Conservation (phyloP, 2,329 filamentous ascomycete genomes). For the Sphaceloma murrayae region DNA sequence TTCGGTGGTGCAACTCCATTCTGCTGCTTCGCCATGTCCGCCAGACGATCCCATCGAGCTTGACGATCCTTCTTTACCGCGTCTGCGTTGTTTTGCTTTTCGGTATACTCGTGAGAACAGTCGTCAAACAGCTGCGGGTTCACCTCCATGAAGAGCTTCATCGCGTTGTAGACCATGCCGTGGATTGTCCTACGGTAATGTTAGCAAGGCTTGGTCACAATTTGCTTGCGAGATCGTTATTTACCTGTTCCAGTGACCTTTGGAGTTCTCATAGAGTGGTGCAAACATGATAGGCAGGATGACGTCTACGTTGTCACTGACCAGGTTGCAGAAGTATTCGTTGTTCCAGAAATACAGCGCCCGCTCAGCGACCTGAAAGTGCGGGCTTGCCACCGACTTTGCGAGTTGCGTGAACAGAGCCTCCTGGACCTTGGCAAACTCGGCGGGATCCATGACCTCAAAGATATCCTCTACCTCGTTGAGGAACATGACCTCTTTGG, state of each 20-base stretch:
- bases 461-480: slow-evolving; percentile 99
- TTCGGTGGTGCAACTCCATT: slow-evolving; percentile 30
- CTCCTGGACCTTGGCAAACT: slow-evolving; percentile 98
- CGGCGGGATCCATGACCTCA: slow-evolving; percentile 97
- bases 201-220: slow-evolving; percentile 13
- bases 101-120: slow-evolving; percentile 95
- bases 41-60: slow-evolving; percentile 79
- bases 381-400: slow-evolving; percentile 94
- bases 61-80: slow-evolving; percentile 72
- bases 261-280: slow-evolving; percentile 95
- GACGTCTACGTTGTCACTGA: slow-evolving; percentile 97
- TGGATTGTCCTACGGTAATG: slow-evolving; percentile 69
- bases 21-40: slow-evolving; percentile 66
- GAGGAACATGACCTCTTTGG: slow-evolving; percentile 98
- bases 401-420: slow-evolving; percentile 94
- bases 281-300: slow-evolving; percentile 99
- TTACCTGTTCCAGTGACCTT: slow-evolving; percentile 97
- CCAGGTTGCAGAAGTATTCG: slow-evolving; percentile 98
- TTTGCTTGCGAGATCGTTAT: slow-evolving; percentile 24
- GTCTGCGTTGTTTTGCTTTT: slow-evolving; percentile 87
- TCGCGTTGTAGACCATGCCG: slow-evolving; percentile 98
- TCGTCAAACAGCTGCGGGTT: slow-evolving; percentile 98
- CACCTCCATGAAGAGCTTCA: slow-evolving; percentile 99
- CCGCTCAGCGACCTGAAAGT: slow-evolving; percentile 96
- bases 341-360: slow-evolving; percentile 99